Evolutionary conservation across 805 yeast species (phyloP).

Genomic region (Alloascoidea hylecoeti): DNA sequence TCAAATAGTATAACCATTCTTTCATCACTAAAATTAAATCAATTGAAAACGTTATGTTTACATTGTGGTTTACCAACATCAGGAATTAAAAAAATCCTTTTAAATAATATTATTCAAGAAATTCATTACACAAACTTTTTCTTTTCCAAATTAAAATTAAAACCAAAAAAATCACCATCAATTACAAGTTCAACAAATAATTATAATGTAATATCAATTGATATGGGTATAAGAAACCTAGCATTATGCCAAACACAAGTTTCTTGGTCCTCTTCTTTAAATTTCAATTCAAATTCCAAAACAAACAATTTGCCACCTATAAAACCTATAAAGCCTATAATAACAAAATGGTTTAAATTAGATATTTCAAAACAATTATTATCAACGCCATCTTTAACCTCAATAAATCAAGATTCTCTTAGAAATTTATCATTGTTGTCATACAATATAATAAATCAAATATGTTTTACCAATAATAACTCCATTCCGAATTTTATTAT

Average conservation of each 20-base stretch:
- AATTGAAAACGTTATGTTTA: slow-evolving; percentile 8
- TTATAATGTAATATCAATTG: slow-evolving; percentile 15
- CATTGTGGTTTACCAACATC: slow-evolving; percentile 9
- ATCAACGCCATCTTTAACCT: not conserved
- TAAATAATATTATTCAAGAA: slow-evolving; percentile 3
- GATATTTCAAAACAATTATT: not conserved
- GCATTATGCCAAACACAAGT: slow-evolving; percentile 16
- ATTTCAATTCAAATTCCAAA: slow-evolving; percentile 1
- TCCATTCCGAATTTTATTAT: slow-evolving; percentile 25
- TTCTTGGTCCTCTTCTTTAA: no score
- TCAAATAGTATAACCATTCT: no score
- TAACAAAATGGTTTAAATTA: slow-evolving; percentile 4
- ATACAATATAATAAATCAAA: slow-evolving; percentile 3
- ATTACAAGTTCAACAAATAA: slow-evolving; percentile 2
- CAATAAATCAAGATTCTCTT: not conserved
- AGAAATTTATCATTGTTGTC: not conserved
- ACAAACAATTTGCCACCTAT: not conserved
- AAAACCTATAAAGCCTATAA: slow-evolving; percentile 8
- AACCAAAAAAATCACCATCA: not conserved
- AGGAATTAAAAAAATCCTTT: slow-evolving; percentile 9
- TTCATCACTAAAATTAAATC: slow-evolving; percentile 4
- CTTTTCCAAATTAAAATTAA: no score
- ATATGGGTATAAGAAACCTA: slow-evolving; percentile 18
- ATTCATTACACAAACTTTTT: no score
- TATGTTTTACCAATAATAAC: not conserved